Evolutionary conservation across 352 stramenopile genomes (phyloP).

Genomic region (Pythium grandisporangium): DNA sequence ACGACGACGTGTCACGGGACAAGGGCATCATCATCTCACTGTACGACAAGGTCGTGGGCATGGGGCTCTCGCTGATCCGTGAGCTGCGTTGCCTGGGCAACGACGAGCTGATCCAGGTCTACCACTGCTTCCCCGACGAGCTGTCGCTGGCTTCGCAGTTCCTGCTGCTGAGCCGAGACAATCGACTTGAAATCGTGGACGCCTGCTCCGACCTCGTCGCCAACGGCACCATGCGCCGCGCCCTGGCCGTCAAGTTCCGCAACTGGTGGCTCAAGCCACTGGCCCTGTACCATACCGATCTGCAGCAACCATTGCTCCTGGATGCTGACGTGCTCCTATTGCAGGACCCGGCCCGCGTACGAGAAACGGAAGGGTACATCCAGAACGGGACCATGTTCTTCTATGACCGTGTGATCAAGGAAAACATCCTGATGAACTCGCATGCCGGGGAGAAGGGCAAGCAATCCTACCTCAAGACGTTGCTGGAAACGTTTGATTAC

Average conservation of each 20-base stretch:
- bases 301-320: slow-evolving; percentile 8
- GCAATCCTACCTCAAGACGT: slow-evolving; percentile 19
- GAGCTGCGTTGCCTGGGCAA: slow-evolving; percentile 31
- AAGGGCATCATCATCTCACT: slow-evolving; percentile 23
- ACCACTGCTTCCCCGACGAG: slow-evolving; percentile 26
- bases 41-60: slow-evolving; percentile 36
- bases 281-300: slow-evolving; percentile 10
- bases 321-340: slow-evolving; percentile 15
- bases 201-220: slow-evolving; percentile 37
- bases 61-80: slow-evolving; percentile 49
- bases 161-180: slow-evolving; percentile 29
- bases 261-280: slow-evolving; percentile 18
- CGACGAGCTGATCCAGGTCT: slow-evolving; percentile 25
- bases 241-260: slow-evolving; percentile 9
- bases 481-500: slow-evolving; percentile 44
- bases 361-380: slow-evolving; percentile 12
- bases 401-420: slow-evolving; percentile 25
- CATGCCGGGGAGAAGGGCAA: slow-evolving; percentile 6
- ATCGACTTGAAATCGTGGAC: slow-evolving; percentile 42
- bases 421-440: slow-evolving; percentile 27
- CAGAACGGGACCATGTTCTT: slow-evolving; percentile 36
- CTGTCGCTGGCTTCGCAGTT: slow-evolving; percentile 21
- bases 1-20: too few relatives aligned
- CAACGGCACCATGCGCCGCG: not conserved
- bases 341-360: slow-evolving; percentile 9